Percentiles rank a stretch among this genome's conserved stretches.
phyloP scores from a whole-genome alignment of 2,329 filamentous ascomycete genomes.

The Phialophora verrucosa region DNA sequence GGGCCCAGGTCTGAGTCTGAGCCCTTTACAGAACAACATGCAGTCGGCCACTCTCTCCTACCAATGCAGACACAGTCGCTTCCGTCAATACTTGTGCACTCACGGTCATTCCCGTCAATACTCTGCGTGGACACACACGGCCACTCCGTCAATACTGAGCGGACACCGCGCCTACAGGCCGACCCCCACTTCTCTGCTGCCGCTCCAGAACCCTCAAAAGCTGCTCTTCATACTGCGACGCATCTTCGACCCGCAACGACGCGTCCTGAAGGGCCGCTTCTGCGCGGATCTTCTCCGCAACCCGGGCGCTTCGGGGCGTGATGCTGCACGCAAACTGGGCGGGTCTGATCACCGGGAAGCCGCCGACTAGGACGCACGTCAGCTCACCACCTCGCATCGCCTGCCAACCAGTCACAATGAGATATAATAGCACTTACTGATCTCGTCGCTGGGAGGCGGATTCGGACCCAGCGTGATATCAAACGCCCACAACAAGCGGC shows the following conservation, averaged over 20 bases:
- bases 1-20: no score
- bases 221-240: slow-evolving; percentile 9
- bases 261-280: slow-evolving; percentile 5
- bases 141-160: not conserved
- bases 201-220: not conserved
- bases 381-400: not conserved
- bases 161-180: not conserved
- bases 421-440: slow-evolving; percentile 6
- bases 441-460: slow-evolving; percentile 15
- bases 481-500: slow-evolving; percentile 58
- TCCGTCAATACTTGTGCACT: no score
- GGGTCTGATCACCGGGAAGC: slow-evolving; percentile 8
- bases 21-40: no score
- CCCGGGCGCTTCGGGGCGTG: slow-evolving; percentile 8
- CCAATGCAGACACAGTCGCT: no score
- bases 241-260: slow-evolving; percentile 4
- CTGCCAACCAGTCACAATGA: no score
- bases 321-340: slow-evolving; percentile 11
- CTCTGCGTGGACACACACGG: no score
- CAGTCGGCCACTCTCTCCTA: no score
- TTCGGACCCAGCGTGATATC: slow-evolving; percentile 23
- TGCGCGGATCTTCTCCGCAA: slow-evolving; percentile 2
- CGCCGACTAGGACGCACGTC: slow-evolving; percentile 7
- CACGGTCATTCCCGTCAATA: no score
- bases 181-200: not conserved